phyloP scores from a whole-genome alignment of 805 yeast species.

The Candida montana region DNA sequence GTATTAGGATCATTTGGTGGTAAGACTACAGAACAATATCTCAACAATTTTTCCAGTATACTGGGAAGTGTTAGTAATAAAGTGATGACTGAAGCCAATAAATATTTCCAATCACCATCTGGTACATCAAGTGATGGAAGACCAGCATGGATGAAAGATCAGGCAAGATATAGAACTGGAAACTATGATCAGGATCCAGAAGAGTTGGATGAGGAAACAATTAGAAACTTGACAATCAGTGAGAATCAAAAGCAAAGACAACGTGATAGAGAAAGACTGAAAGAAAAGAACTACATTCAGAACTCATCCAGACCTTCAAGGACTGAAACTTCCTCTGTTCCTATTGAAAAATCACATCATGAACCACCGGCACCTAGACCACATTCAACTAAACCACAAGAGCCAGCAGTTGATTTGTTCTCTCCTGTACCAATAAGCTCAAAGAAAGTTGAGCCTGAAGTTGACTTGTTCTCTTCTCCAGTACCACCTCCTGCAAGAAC shows the following conservation, averaged over 20 bases:
- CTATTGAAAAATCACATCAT: conserved; percentile 5
- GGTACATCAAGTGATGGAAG: conserved; percentile 28
- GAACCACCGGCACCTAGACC: conserved; percentile 10
- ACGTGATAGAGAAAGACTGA: conserved; percentile 5
- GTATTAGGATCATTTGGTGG: background rate
- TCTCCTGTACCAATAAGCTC: conserved; percentile 11
- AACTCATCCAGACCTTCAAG: conserved; percentile 3
- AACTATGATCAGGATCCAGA: conserved; percentile 42
- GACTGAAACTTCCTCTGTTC: conserved; percentile 7
- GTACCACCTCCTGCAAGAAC: conserved; percentile 1
- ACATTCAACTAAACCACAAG: conserved; percentile 5
- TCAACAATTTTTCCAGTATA: conserved; percentile 17
- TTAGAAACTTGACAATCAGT: conserved; percentile 13
- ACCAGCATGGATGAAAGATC: conserved; percentile 77
- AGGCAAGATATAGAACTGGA: conserved; percentile 36
- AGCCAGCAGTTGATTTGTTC: conserved; percentile 17
- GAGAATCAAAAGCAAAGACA: conserved; percentile 2
- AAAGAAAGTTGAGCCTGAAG: conserved; percentile 3
- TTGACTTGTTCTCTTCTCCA: conserved; percentile 14
- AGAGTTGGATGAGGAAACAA: conserved; percentile 32
- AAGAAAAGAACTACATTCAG: background rate
- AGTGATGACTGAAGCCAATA: conserved; percentile 27
- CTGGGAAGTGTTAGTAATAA: conserved; percentile 21
- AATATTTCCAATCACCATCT: conserved; percentile 17
- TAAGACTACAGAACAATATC: conserved; percentile 16